Base-by-base conservation (phyloP, 2,329 filamentous ascomycete species). In the Phialocephala subalpina region DNA sequence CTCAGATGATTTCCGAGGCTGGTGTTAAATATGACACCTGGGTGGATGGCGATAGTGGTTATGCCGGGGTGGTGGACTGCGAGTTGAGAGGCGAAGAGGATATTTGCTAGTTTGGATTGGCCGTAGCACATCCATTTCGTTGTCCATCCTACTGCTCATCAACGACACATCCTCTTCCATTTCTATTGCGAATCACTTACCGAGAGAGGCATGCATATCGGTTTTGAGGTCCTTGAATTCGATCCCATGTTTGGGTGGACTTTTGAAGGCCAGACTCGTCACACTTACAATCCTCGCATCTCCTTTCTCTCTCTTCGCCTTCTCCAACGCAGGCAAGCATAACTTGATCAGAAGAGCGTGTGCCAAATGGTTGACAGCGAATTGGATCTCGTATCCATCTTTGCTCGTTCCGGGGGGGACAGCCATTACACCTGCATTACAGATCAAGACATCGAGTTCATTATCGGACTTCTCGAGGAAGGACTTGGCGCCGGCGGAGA, bases 321-420 rank as follows among this genome's bases (percentile, higher is more conserved):
- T 2, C 76, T 78, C 16, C 69, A 69, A 22, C 75, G 61, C 7
- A 80, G 82, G n/a, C 82, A 82, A 52, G 84, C 69, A 72, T 84
- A 81, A 63, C 85, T 86, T 12, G 78, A 81, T 1, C 79, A 49
- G 14, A 1, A 49, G 12, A 3, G 45, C 45, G 12, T 49, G 45
- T 4, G 45, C 45, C 5, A 49, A 14, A 22, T 49, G 45, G 12
- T 49, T 49, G 4, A 49, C n/a, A 11, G 45, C 82, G 64, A 85
- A 83, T 66, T 83, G 80, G 16, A 80, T 68, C 69, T 86, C 84
- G 64, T 83, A 84, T 18, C 82, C 82, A 29, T 84, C 80, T 36
- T 73, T 71, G 6, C 80, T 82, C 12, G 79, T 69, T 2, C 65
- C 74, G 0, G 78, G 74, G 18, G 80, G 77, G 16, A 69, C 70